These are phyloP conservation scores for Leptographium flavum DNA, from an alignment of 2,329 filamentous ascomycete species.

Conservation along the genomic window DNA sequence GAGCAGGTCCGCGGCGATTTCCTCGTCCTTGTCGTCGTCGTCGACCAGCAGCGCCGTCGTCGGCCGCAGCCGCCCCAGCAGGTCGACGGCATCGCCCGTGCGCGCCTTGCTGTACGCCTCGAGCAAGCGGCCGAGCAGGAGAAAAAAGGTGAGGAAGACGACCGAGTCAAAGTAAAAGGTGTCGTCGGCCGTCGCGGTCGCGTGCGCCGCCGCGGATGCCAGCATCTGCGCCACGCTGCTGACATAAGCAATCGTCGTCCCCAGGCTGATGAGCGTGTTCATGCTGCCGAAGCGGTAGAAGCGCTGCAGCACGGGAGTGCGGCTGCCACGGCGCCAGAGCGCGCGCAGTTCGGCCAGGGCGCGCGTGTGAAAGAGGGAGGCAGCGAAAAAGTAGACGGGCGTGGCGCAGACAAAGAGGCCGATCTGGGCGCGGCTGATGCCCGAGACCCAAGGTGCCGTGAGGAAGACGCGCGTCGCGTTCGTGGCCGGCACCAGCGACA, in stretches of 20 bases:
- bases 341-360: conserved; percentile 65
- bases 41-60: conserved; percentile 58
- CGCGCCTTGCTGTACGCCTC: conserved; percentile 88
- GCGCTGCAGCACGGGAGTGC: conserved; percentile 54
- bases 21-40: not conserved
- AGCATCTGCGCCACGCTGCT: conserved; percentile 70
- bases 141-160: conserved; percentile 79
- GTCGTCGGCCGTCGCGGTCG: conserved; percentile 26
- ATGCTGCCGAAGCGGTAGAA: conserved; percentile 94
- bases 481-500: conserved; percentile 56
- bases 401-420: conserved; percentile 70
- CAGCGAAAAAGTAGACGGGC: conserved; percentile 74
- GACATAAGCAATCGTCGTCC: conserved; percentile 76
- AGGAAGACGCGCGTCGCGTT: conserved; percentile 48
- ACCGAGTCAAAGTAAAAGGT: conserved; percentile 83
- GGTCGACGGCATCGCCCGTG: conserved; percentile 72
- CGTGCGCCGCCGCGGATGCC: conserved; percentile 34
- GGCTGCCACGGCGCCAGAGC: conserved; percentile 65
- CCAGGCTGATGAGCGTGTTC: conserved; percentile 85
- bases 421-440: conserved; percentile 65
- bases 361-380: conserved; percentile 70
- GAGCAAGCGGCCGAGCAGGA: conserved; percentile 59
- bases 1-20: conserved; percentile 50
- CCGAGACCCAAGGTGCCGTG: conserved; percentile 55
- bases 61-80: conserved; percentile 64